Base-by-base conservation (phyloP, 345 rosid genomes). In the Carallia pectinifolia region DNA sequence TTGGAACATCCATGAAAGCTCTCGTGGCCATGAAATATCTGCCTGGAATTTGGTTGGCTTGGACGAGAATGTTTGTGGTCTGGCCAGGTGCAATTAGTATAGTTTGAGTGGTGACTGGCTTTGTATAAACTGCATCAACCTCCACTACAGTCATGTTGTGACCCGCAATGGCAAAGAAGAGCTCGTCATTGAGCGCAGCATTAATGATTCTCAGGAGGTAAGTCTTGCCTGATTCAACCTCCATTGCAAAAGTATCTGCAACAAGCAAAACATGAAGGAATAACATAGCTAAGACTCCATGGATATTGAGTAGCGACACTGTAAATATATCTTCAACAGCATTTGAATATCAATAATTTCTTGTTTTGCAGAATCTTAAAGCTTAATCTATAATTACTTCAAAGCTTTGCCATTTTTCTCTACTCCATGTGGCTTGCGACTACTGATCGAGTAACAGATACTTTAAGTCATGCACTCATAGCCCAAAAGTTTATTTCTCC, bases 171-270 rank as follows among this genome's bases (percentile, higher is more conserved):
- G 88, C 84, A 5, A 92, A 88, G 80, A 92, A 90, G 6, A 92
- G 85, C 81, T 92, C 94, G 52, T 92, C 98, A 69, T 92, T 92
- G 69, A 92, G 87, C 4, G 98, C 98, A 12, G 98, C 88, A 19
- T 85, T 88, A 83, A 85, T 38, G 76, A 87, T 82, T 66, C 92
- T 81, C 48, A 85, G 66, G 30, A 87, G 80, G 56, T 87, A 82
- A 1, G 88, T 82, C 71, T 85, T 85, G 19, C 89, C 88, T 3
- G 70, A 73, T 70, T 87, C 86, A 6, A 84, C 88, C 59, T 84
- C 87, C 86, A 82, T 84, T 27, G 82, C 88, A 70, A 75, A 88
- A 27, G 92, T 88, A 69, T 88, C 91, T 87, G 74, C 34, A 66
- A 75, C 3, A 75, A 69, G 18, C 1, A 53, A 16, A 30, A 6